A percentile compares a stretch with the other conserved stretches of the same genome.
Evolutionary conservation across 148 eudicot genomes (phyloP).

Genomic region (Rhododendron griersonianum): DNA sequence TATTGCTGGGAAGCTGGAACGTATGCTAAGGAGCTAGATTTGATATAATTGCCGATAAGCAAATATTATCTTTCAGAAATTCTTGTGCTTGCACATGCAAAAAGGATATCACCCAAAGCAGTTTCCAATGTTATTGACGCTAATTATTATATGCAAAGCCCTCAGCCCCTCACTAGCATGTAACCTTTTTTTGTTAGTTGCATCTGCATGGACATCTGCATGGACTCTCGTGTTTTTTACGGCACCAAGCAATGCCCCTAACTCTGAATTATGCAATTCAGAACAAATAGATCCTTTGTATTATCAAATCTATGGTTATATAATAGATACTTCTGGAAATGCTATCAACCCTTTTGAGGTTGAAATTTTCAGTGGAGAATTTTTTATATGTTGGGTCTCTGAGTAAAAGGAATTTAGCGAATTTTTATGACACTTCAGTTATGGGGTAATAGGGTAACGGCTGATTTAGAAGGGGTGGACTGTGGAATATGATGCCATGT

Average conservation of each 20-base stretch:
- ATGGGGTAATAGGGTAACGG: neutral
- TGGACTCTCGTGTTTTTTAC: neutral
- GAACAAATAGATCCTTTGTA: neutral
- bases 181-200: neutral
- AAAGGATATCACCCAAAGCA: neutral
- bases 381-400: neutral
- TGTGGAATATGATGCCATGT: neutral
- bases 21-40: conserved; percentile 5
- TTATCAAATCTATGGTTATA: neutral
- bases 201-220: neutral
- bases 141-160: neutral
- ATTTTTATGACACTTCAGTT: neutral
- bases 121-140: neutral
- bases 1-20: neutral
- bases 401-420: neutral
- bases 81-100: neutral
- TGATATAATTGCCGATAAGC: neutral
- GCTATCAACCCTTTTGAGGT: neutral
- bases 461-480: neutral
- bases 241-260: neutral
- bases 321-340: neutral
- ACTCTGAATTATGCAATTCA: neutral
- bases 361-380: neutral
- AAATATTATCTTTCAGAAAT: neutral
- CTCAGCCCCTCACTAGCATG: neutral